Evolutionary conservation across 139 green algal genomes (phyloP).

Genomic region (Coelastrella sp.): DNA sequence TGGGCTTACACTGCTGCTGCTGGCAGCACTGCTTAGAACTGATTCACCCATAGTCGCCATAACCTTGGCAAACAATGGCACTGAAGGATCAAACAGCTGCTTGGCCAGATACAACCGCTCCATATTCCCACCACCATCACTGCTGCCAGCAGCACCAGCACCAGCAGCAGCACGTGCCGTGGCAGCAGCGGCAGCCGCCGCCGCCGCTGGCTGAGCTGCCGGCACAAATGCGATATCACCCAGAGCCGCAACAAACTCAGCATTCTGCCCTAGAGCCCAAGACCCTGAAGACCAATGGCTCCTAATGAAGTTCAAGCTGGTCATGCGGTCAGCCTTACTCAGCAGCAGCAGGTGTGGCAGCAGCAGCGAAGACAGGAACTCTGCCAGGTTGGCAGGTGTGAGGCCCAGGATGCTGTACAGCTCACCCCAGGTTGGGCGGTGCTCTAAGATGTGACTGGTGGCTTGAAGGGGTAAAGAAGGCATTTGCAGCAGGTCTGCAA

Average conservation of each 20-base stretch:
- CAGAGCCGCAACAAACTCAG: neutral
- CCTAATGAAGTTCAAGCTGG: conserved; percentile 54
- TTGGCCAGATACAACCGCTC: conserved; percentile 15
- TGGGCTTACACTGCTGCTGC: neutral
- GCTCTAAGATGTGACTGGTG: conserved; percentile 42
- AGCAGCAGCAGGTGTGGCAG: conserved; percentile 53
- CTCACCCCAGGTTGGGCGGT: conserved; percentile 17
- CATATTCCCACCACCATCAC: neutral
- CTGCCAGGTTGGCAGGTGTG: conserved; percentile 40
- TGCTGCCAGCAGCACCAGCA: neutral
- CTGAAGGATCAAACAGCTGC: conserved; percentile 73
- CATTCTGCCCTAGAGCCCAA: neutral
- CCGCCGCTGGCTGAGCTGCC: neutral
- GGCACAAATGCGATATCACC: conserved; percentile 17
- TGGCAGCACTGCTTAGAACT: neutral
- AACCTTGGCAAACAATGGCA: conserved; percentile 63
- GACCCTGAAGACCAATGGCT: neutral
- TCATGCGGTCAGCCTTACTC: conserved; percentile 23
- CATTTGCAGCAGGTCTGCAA: conserved; percentile 29
- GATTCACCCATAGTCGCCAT: conserved; percentile 46
- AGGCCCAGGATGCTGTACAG: conserved; percentile 61
- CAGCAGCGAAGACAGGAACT: conserved; percentile 46
- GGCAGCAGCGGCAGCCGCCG: conserved; percentile 16
- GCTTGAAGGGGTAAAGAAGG: neutral
- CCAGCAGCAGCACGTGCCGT: neutral